Evolutionary conservation across 345 rosid genomes (phyloP).

Genomic region (Populus euphratica): DNA sequence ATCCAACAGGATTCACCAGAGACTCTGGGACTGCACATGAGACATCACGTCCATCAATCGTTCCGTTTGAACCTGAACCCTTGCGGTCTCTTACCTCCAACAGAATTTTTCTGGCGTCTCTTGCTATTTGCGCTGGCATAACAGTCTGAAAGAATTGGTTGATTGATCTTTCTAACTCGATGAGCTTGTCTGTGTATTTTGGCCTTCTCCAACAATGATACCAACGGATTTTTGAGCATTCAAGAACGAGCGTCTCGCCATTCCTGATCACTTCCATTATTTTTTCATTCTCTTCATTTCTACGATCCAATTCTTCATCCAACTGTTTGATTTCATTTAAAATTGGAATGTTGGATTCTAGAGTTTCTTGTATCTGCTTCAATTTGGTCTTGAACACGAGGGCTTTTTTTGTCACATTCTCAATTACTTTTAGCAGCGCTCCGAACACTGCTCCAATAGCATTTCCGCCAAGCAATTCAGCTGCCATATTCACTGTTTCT

Average conservation of each 20-base stretch:
- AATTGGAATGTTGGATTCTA: conserved; percentile 2
- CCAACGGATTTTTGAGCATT: conserved; percentile 10
- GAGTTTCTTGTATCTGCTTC: conserved; percentile 11
- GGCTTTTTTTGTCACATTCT: conserved; percentile 1
- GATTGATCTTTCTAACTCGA: conserved; percentile 12
- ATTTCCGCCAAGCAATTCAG: background rate
- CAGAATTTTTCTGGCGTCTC: conserved; percentile 19
- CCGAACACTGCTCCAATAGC: conserved; percentile 16
- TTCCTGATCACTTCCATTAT: background rate
- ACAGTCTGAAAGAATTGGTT: conserved; percentile 7
- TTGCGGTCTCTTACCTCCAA: background rate
- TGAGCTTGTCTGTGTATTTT: conserved; percentile 14
- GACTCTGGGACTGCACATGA: conserved; percentile 31
- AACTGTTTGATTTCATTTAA: conserved; percentile 5
- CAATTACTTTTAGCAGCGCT: conserved; percentile 8
- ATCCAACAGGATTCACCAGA: conserved; percentile 31
- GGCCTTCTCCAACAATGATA: background rate
- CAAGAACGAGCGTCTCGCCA: conserved; percentile 12
- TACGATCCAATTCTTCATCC: background rate
- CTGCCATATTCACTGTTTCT: background rate
- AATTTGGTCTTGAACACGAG: conserved; percentile 16
- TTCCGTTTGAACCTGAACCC: background rate
- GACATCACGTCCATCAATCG: background rate
- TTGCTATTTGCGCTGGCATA: conserved; percentile 16
- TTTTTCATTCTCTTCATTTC: background rate